Base-by-base conservation (phyloP, 352 stramenopile species). In the Aphanomyces invadans region DNA sequence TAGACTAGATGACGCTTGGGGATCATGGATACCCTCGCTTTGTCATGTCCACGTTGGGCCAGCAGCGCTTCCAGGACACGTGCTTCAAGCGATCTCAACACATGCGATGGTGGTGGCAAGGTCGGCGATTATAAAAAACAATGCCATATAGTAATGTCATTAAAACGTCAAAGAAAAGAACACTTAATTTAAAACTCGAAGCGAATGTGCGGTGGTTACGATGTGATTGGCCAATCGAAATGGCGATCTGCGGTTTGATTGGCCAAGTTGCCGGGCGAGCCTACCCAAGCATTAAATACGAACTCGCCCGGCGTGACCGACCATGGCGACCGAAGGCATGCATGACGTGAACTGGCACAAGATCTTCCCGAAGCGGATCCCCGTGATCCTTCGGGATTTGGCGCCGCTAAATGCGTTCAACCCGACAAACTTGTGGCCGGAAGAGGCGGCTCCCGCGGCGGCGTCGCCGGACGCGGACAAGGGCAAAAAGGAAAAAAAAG, bases 261-360 rank as follows among this genome's bases (percentile, higher is more conserved):
- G 44, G 44, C 21, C 44, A 25, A 4, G 4, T 9, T 23, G 44
- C 10, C 12, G 19, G 44, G 44, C 44, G 9, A 25, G 44, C 21
- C 12, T n/a, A 21, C 21, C 12, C 44, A 52, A 4, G 44, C 21
- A n/a, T 25, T 52, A 52, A 52, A 52, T 26, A 52, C 44, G 4
- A 19, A 52, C 10, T 52, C 44, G 44, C 44, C 12, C 44, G 12
- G 31, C 55, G 38, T 19, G 15, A 12, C 89, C 83, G 79, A 73
- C 62, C 69, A 81, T 85, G 54, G 74, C 81, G 69, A 93, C 90
- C 72, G 84, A 81, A 56, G 79, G 83, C 28, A 83, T 94, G 77
- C 80, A 81, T 73, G 85, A 92, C 67, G 85, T 94, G 32, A 91
- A 91, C 74, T 94, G 85, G 85, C 83, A 94, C 73, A 94, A 94